Evolutionary conservation across 2,329 filamentous ascomycete genomes (phyloP), one percentile per base, ranked within the genome.

Genomic region (Pyrenophora tritici-repentis): DNA sequence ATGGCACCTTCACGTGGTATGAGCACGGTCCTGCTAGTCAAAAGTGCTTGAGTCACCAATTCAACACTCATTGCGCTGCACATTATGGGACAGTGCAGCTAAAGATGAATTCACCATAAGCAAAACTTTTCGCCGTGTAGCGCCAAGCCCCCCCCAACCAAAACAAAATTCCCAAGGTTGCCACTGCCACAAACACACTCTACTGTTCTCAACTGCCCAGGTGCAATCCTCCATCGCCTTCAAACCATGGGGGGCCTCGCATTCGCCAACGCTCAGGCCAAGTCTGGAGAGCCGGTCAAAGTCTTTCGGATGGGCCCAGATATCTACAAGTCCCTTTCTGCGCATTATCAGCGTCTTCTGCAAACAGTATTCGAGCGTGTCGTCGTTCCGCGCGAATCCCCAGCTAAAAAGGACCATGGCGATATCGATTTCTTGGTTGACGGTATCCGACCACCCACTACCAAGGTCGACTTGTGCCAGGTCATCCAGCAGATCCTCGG

Each of bases 351-450:
- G 20, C 49, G 65, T 0, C 68, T 78, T 2, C 78, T 89, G 0
- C 70, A 73, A 1, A 61, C 74, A 1, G 72, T 86, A 3, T 90
- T 83, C 60, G 46, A 73, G 0, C 75, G 74, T 6, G 83, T 88
- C 4, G 80, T 78, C 1, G 78, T 81, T 0, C 85, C 88, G 0
- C 81, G 87, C 22, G 87, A 91, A 59, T 87, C 83, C 0, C 89
- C 89, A 0, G 85, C 70, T 1, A 94, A 94, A 71, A 35, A 58
- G 0, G 82, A 85, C 59, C 81, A 84, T 63, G 90, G 90, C 16
- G 90, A 94, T 58, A 75, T 95, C 32, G 90, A 94, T 71, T 78
- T 92, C 51, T 71, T 91, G 1, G 79, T 90, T 1, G 55, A 59
- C 31, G 65, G 65, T 13, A 56, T 55, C 8, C 45, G 42, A 20